Base-by-base conservation (phyloP, 441 rosid species). In the Corymbia calophylla region DNA sequence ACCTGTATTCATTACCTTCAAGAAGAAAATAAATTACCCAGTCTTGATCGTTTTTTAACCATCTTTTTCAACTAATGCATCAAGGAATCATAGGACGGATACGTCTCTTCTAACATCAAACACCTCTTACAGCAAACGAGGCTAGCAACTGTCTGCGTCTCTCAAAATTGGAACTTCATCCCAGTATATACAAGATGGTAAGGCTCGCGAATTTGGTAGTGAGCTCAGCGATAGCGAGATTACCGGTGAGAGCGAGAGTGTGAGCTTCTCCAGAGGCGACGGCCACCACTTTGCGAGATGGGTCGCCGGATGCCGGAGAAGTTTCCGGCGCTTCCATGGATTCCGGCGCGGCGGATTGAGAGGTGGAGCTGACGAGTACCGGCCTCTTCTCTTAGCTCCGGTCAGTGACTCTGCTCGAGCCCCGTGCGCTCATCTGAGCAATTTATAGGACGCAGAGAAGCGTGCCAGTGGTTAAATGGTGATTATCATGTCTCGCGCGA, bases 261-360 rank as follows among this genome's bases (percentile, higher is more conserved):
- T 97, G 99, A 89, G 97, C 93, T 95, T 97, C 99, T 21, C 99
- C 99, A 88, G 98, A 94, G 87, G 96, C 95, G 60, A 95, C 53
- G 27, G 94, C 88, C 48, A 90, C 73, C 10, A 95, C 92, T 89
- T 94, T 95, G 85, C 91, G 92, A 60, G 94, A 94, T n/a, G 93
- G 87, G 90, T 93, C 91, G 54, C 88, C 91, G 70, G 95, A 86
- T 19, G 21, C 90, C 66, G 84, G 58, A 86, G 58, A 25, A 8
- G 89, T 7, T 77, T 54, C 88, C 55, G 88, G 21, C 27, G 48
- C 90, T 53, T 93, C 97, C 98, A 96, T 96, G 23, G 85, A 27
- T 60, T 35, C 77, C 82, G 54, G 51, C 84, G 32, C 51, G 54
- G 49, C 54, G 87, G 17, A 80, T 16, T 0, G 5, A 3, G 5